Conservation (phyloP, 2,329 filamentous ascomycete genomes). For the Fusarium sp. region DNA sequence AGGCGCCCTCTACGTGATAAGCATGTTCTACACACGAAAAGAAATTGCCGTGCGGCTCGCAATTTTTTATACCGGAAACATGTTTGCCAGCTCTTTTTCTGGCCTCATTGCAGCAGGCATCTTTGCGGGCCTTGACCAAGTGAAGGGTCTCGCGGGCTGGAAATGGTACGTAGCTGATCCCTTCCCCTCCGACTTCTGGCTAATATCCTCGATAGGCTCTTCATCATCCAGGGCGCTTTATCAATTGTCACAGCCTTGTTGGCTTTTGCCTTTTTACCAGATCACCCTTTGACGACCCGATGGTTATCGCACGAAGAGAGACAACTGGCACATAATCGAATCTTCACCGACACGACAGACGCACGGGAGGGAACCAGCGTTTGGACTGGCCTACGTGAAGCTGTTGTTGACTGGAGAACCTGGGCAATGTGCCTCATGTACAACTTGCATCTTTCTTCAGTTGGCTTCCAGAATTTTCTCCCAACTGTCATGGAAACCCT, state of each 20-base stretch:
- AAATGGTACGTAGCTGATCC: conserved; percentile 34
- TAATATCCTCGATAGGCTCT: conserved; percentile 30
- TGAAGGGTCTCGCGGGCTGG: conserved; percentile 43
- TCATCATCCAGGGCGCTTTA: conserved; percentile 46
- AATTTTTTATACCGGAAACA: conserved; percentile 57
- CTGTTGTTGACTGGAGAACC: conserved; percentile 42
- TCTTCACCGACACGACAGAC: conserved; percentile 45
- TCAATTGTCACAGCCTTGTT: conserved; percentile 45
- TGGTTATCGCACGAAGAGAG: conserved; percentile 53
- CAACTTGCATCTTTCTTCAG: conserved; percentile 40
- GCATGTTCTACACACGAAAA: conserved; percentile 66
- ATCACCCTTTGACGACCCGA: conserved; percentile 52
- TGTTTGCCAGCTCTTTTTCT: conserved; percentile 52
- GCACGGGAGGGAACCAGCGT: conserved; percentile 52
- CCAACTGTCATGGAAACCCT: conserved; percentile 57
- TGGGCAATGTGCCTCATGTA: conserved; percentile 45
- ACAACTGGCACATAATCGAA: conserved; percentile 55
- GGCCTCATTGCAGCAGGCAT: conserved; percentile 58
- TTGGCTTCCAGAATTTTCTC: conserved; percentile 46
- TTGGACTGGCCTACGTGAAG: conserved; percentile 43
- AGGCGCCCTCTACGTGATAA: conserved; percentile 55
- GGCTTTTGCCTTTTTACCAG: conserved; percentile 49
- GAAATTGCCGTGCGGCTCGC: conserved; percentile 56
- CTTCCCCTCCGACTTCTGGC: neutral
- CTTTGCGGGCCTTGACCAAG: conserved; percentile 48